Evolutionary conservation across 202 grass and related monocot species (phyloP).

Genomic region (Zizania palustris): DNA sequence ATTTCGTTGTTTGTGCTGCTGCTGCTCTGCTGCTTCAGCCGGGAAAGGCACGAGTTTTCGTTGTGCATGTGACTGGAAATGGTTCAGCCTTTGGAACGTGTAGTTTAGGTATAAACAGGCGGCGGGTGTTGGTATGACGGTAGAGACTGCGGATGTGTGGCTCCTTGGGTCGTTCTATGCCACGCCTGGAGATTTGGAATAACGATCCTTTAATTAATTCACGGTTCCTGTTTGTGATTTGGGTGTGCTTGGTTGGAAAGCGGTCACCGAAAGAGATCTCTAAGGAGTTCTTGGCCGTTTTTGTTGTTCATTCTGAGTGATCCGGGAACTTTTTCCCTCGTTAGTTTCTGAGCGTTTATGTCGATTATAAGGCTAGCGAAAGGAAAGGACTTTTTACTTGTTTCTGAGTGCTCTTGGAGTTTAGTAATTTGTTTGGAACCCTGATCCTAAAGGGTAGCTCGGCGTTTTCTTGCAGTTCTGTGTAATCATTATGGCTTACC

Average conservation of each 20-base stretch:
- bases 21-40: conserved; percentile 30
- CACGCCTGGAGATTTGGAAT: background rate
- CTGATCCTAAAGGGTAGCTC: background rate
- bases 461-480: background rate
- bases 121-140: background rate
- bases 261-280: background rate
- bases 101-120: background rate
- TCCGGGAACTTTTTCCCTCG: background rate
- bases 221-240: background rate
- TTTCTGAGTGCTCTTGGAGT: conserved; percentile 1
- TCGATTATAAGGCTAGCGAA: conserved; percentile 1
- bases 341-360: background rate
- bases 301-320: background rate
- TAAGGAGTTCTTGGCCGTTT: background rate
- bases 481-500: background rate
- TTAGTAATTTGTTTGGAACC: background rate
- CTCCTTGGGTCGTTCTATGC: conserved; percentile 33
- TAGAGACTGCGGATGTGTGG: background rate
- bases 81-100: background rate
- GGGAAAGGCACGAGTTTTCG: background rate
- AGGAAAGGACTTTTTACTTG: background rate
- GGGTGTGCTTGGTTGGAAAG: background rate
- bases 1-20: background rate
- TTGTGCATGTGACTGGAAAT: background rate
- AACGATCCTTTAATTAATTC: background rate